These are phyloP conservation scores for Botryotinia convoluta DNA, from an alignment of 2,329 filamentous ascomycete genomes.

Conservation along the genomic window DNA sequence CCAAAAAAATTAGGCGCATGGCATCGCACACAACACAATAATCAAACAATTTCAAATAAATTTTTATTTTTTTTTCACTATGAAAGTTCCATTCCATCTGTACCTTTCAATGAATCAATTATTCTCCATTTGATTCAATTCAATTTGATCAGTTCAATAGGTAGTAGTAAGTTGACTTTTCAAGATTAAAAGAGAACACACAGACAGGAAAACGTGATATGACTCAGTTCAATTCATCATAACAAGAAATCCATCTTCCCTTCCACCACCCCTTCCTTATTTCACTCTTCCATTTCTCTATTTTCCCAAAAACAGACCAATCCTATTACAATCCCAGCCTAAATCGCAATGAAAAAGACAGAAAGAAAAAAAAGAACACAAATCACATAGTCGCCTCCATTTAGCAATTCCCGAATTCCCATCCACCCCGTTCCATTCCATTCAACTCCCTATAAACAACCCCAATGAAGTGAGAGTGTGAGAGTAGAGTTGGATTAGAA, in stretches of 20 bases:
- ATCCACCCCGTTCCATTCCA: background rate
- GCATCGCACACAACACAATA: background rate
- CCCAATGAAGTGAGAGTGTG: background rate
- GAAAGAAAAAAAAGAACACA: background rate
- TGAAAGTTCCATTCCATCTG: background rate
- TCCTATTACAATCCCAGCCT: constrained; percentile 7
- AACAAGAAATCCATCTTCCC: background rate
- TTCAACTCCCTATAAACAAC: constrained; percentile 14
- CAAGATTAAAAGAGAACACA: background rate
- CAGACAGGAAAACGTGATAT: background rate
- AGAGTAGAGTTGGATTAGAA: constrained; percentile 14
- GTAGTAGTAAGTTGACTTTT: background rate
- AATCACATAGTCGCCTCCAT: background rate
- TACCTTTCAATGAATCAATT: background rate
- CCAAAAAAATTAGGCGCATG: background rate
- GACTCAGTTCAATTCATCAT: constrained; percentile 13
- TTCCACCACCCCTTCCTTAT: background rate
- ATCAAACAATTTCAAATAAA: background rate
- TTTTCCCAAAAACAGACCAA: background rate
- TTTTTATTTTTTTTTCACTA: background rate
- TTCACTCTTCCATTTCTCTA: constrained; percentile 1
- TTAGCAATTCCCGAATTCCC: constrained; percentile 1
- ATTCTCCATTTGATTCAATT: background rate
- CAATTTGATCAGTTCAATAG: background rate
- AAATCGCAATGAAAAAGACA: constrained; percentile 5